These are phyloP conservation scores for Aspergillus texensis DNA, from an alignment of 2,329 filamentous ascomycete genomes.

Conservation along the genomic window DNA sequence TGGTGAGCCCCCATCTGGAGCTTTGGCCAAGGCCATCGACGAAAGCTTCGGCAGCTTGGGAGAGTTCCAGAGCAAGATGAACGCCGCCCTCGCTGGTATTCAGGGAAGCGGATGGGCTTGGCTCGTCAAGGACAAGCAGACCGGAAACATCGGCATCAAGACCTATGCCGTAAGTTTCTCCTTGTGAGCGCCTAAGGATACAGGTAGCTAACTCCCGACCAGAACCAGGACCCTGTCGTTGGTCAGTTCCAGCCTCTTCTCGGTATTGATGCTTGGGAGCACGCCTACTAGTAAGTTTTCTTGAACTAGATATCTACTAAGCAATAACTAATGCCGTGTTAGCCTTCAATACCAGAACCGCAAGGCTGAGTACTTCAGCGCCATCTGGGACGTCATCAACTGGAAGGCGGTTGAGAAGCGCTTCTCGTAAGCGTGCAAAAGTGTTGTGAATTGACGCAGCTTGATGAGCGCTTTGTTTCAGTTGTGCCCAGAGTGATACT, in stretches of 20 bases:
- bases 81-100: conserved; percentile 64
- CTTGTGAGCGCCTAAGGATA: background rate
- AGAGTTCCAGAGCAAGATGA: conserved; percentile 65
- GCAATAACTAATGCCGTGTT: conserved; percentile 25
- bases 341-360: conserved; percentile 92
- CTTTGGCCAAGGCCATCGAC: conserved; percentile 61
- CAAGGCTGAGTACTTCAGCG: conserved; percentile 93
- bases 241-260: conserved; percentile 81
- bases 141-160: conserved; percentile 58
- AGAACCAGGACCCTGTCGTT: conserved; percentile 86
- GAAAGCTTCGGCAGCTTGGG: conserved; percentile 61
- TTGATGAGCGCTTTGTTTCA: conserved; percentile 15
- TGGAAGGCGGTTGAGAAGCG: conserved; percentile 87
- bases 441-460: conserved; percentile 12
- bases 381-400: conserved; percentile 94
- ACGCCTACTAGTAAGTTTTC: conserved; percentile 76
- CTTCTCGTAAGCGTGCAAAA: conserved; percentile 55
- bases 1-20: conserved; percentile 63
- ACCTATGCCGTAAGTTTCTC: conserved; percentile 61
- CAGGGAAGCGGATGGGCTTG: conserved; percentile 68
- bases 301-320: conserved; percentile 1
- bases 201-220: background rate
- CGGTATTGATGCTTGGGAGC: conserved; percentile 94
- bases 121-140: conserved; percentile 65
- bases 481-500: conserved; percentile 7